Evolutionary conservation across 352 stramenopile species (phyloP), one percentile per base, ranked within the genome.

Genomic region (Pythium sp.): DNA sequence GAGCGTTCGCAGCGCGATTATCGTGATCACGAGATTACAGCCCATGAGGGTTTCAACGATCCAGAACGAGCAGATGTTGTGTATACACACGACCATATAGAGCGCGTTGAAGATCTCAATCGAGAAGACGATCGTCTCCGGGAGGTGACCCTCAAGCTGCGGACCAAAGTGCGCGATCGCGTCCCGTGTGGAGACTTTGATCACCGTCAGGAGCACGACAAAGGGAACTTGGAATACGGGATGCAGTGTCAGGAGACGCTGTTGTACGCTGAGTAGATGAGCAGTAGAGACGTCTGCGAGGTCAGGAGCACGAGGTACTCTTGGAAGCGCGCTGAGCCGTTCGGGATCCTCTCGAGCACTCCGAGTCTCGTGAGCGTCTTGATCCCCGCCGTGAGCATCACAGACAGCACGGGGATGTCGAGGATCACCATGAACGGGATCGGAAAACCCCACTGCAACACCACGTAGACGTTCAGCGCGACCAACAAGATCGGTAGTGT

Each of bases 91-190:
- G 24, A 51, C 46, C n/a, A 71, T 41, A 58, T 81, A 84, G 12
- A 81, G 74, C 0, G 77, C 66, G 49, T 68, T 81, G 63, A 81
- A 84, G 32, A 77, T 59, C 18, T 84, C 74, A 56, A 84, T 62
- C 2, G 64, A 74, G 32, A 81, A 78, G 30, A 76, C 76, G 24
- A 80, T 60, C 8, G 67, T 71, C 41, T 79, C 73, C 24, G 0
- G 76, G 2, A 80, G 56, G 51, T 71, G 73, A 41, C 78, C 74
- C 12, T 80, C 74, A 2, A 81, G 54, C 43, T 81, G 69, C 2
- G 62, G 64, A 1, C 71, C 80, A n/a, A 68, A 69, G 5, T 57
- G 57, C 18, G 73, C 65, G 4, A 72, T 64, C 9, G 67, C 54
- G 12, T 78, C 74, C 4, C 71, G 70, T 18, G 72, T 72, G 20